Evolutionary conservation across 805 yeast species (phyloP).

Genomic region (Kluyveromyces nonfermentans): DNA sequence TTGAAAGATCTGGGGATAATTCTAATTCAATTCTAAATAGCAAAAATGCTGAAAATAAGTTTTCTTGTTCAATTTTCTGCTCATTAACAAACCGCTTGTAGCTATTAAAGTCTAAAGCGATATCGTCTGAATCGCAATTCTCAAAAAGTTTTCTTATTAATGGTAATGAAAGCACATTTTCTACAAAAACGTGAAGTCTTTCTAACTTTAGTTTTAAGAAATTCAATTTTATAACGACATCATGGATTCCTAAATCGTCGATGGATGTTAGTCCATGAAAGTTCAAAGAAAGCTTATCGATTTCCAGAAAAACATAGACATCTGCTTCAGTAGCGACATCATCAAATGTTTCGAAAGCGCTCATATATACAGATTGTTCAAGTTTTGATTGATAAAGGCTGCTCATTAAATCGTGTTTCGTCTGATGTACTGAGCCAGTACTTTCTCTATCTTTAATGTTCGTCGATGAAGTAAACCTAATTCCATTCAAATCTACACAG

Average conservation of each 20-base stretch:
- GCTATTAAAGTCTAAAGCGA: conserved; percentile 4
- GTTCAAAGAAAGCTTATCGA: conserved; percentile 31
- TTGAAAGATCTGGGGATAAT: conserved; percentile 3
- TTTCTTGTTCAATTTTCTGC: conserved; percentile 11
- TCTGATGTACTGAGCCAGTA: conserved; percentile 5
- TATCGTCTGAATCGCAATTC: neutral
- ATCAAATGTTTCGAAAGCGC: conserved; percentile 56
- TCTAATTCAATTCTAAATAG: neutral
- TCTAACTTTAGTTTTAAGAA: conserved; percentile 27
- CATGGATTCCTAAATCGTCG: conserved; percentile 23
- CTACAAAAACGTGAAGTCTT: conserved; percentile 2
- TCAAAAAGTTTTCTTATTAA: neutral
- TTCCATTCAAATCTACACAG: conserved; percentile 10
- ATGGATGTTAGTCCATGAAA: conserved; percentile 39
- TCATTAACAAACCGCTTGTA: conserved; percentile 20
- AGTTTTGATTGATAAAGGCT: conserved; percentile 60
- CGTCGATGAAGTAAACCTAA: conserved; percentile 1
- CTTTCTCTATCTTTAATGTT: conserved; percentile 14
- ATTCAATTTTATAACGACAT: conserved; percentile 32
- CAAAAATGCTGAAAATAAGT: conserved; percentile 10
- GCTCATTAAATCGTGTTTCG: conserved; percentile 28
- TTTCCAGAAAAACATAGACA: conserved; percentile 19
- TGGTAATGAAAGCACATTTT: neutral
- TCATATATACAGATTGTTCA: conserved; percentile 68
- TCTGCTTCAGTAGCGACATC: conserved; percentile 7